Evolutionary conservation across 768 basidiomycete genomes (phyloP), one percentile per base, ranked within the genome.

Genomic region (Multifurca ochricompacta): DNA sequence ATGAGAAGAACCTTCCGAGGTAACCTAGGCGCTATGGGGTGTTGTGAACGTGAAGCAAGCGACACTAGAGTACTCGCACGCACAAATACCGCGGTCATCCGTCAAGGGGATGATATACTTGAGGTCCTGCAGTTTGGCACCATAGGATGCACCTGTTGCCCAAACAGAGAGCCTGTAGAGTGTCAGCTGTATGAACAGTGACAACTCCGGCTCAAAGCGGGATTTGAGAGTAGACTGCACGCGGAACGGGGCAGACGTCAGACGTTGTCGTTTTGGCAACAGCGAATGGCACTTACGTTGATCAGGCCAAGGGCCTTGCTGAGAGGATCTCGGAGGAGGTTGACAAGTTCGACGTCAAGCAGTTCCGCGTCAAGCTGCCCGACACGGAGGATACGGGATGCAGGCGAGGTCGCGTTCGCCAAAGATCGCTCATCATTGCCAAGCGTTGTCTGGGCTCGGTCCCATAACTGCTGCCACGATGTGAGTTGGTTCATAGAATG

Each of bases 311-410:
- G 68, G 1, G 92, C 82, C 55, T 78, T 85, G 58, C 74, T 73
- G 44, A 97, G 68, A n/a, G 92, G 93, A 50, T 88, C 88, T 63
- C 81, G 82, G 30, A 98, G 75, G 56, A 96, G 71, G 27, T 82
- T 77, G 30, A 87, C 80, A 16, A 98, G 79, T 59, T 96, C 92
- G 60, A 84, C 80, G 71, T 98, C 95, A 44, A 97, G 77, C 21
- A 94, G 75, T 62, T 91, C 86, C 3, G 94, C 82, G 67, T 98
- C 95, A 49, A 97, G 80, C 68, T 95, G 90, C 7, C 88, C 87
- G 44, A 98, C 91, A 40, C 93, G 87, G 23, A 81, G 73, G 28
- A 84, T 70, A n/a, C 84, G 41, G 2, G 59, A 32, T 16, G 45
- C 36, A 6, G 60, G 49, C 13, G 65, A 50, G 14, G 65, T 48